Percentiles rank a stretch among this genome's conserved stretches.
These are phyloP conservation scores for Stagonosporopsis cucurbitacearum DNA, from an alignment of 2,329 filamentous ascomycete species.

Conservation along the genomic window DNA sequence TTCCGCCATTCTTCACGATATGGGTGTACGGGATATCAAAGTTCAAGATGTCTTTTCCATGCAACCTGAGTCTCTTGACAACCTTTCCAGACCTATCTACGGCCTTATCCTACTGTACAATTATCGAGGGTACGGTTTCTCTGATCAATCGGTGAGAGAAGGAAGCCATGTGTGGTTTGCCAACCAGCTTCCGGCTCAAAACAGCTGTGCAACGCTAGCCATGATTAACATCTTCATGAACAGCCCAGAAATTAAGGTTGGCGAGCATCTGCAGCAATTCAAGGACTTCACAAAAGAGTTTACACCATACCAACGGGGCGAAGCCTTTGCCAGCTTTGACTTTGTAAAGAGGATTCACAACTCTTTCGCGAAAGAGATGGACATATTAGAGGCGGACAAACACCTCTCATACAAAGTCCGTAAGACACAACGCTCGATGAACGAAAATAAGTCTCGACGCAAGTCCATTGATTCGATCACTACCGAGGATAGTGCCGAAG, in stretches of 20 bases:
- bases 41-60: conserved; percentile 79
- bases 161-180: conserved; percentile 85
- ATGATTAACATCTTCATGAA: conserved; percentile 96
- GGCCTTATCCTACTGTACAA: conserved; percentile 90
- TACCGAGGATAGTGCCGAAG: conserved; percentile 52
- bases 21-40: conserved; percentile 76
- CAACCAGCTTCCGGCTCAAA: conserved; percentile 73
- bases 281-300: conserved; percentile 73
- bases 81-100: conserved; percentile 59
- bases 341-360: conserved; percentile 87
- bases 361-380: conserved; percentile 74
- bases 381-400: conserved; percentile 72
- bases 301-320: conserved; percentile 74
- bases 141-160: conserved; percentile 61
- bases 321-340: conserved; percentile 74
- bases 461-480: conserved; percentile 29
- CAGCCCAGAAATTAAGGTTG: conserved; percentile 66
- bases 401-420: conserved; percentile 69
- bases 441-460: conserved; percentile 46
- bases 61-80: conserved; percentile 55
- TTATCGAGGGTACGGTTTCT: conserved; percentile 63
- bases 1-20: conserved; percentile 79
- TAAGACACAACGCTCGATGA: conserved; percentile 20
- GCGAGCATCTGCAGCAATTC: conserved; percentile 73
- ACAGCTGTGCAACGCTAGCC: conserved; percentile 91